Evolutionary conservation across 139 green algal genomes (phyloP).

Genomic region (Nannochloris sp.): DNA sequence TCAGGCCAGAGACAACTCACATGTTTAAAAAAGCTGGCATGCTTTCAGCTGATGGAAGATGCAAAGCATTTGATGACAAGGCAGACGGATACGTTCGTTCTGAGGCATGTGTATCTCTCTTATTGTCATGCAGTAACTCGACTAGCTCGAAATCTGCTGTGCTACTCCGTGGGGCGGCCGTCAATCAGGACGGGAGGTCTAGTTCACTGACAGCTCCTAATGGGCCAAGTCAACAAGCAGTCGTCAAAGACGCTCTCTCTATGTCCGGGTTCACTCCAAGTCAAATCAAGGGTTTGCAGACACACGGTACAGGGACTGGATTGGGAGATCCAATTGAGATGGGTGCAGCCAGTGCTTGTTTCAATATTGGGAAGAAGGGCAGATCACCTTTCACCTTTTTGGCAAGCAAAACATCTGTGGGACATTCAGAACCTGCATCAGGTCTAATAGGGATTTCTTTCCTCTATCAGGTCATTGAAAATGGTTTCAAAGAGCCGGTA

Average conservation of each 20-base stretch:
- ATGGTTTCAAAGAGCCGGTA: constrained; percentile 31
- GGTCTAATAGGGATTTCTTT: constrained; percentile 51
- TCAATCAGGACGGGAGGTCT: constrained; percentile 37
- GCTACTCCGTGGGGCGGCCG: constrained; percentile 25
- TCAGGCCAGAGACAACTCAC: constrained; percentile 18
- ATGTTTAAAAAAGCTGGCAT: constrained; percentile 38
- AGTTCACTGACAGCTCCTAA: constrained; percentile 42
- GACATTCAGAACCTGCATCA: constrained; percentile 79
- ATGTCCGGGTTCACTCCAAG: neutral
- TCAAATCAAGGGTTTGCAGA: constrained; percentile 22
- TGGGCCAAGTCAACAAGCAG: constrained; percentile 41
- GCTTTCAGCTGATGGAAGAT: constrained; percentile 40
- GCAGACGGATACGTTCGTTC: constrained; percentile 49
- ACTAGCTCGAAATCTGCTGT: neutral
- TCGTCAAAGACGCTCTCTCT: constrained; percentile 53
- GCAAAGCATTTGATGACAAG: constrained; percentile 37
- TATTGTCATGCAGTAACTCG: constrained; percentile 9
- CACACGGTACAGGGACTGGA: constrained; percentile 54
- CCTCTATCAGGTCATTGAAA: constrained; percentile 16
- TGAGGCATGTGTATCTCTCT: constrained; percentile 22
- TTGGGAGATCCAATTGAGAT: constrained; percentile 85
- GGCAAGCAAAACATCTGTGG: constrained; percentile 62
- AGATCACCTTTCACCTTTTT: constrained; percentile 33
- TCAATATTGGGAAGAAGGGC: constrained; percentile 4
- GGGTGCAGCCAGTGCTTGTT: constrained; percentile 20